Evolutionary conservation across 2,329 filamentous ascomycete genomes (phyloP).

Genomic region (Claviceps arundinis): DNA sequence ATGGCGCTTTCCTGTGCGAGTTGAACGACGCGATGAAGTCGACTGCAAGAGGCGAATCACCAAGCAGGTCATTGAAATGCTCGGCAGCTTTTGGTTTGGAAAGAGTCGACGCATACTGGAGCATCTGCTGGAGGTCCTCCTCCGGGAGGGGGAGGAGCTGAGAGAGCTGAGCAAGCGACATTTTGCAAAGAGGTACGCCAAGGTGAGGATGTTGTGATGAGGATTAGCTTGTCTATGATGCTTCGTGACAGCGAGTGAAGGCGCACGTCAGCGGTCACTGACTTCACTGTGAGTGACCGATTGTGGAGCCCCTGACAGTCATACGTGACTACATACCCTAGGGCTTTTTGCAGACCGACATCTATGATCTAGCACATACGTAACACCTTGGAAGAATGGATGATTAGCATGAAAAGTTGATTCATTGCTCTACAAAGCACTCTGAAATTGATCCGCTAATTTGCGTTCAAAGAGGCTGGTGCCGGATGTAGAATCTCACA

Average conservation of each 20-base stretch:
- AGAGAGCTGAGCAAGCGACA: constrained; percentile 56
- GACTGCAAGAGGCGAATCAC: constrained; percentile 63
- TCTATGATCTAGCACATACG: too few species aligned
- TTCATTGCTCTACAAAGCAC: too few species aligned
- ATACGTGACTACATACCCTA: too few species aligned
- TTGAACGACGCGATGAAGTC: constrained; percentile 79
- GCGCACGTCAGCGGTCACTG: background rate
- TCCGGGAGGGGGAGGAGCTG: constrained; percentile 75
- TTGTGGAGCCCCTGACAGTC: background rate
- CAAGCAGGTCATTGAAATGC: constrained; percentile 78
- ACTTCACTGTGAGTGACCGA: background rate
- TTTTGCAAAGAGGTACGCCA: constrained; percentile 12
- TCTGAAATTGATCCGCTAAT: too few species aligned
- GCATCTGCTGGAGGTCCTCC: constrained; percentile 67
- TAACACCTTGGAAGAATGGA: too few species aligned
- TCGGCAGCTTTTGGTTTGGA: constrained; percentile 66
- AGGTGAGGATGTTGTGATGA: background rate
- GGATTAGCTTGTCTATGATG: background rate
- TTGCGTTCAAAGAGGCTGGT: too few species aligned
- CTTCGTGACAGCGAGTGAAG: background rate
- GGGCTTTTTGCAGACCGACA: too few species aligned
- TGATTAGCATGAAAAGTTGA: too few species aligned
- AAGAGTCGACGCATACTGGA: constrained; percentile 68
- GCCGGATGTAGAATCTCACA: too few species aligned
- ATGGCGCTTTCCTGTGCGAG: constrained; percentile 38